Evolutionary conservation across 2,329 filamentous ascomycete genomes (phyloP).

Genomic region (Chlorencoelia australis): DNA sequence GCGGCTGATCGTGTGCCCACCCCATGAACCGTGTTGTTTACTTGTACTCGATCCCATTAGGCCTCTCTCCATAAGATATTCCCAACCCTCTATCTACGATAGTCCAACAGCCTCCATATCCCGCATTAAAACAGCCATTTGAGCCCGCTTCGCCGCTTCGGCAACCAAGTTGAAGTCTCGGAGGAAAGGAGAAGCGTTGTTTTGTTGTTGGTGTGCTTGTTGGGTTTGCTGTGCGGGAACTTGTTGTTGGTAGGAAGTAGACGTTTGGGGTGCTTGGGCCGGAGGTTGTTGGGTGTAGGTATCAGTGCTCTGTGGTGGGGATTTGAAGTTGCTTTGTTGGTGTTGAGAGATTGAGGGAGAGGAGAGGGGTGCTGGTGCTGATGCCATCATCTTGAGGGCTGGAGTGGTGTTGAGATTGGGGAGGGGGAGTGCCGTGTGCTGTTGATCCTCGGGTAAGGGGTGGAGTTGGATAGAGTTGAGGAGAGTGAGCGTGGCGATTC

Average conservation of each 20-base stretch:
- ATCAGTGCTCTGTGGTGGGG: conserved; percentile 13
- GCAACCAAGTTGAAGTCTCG: conserved; percentile 78
- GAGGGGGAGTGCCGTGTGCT: too few relatives aligned
- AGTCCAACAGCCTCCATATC: conserved; percentile 55
- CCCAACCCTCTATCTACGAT: conserved; percentile 3
- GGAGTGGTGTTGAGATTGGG: too few relatives aligned
- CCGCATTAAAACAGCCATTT: conserved; percentile 79
- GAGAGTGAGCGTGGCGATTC: too few relatives aligned
- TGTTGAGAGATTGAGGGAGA: conserved; percentile 18
- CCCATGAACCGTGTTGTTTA: too few relatives aligned
- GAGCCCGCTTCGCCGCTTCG: conserved; percentile 85
- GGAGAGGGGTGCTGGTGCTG: conserved; percentile 4
- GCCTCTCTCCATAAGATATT: background rate
- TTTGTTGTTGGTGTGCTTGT: conserved; percentile 25
- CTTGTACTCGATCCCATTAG: too few relatives aligned
- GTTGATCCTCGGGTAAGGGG: too few relatives aligned
- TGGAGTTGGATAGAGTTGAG: too few relatives aligned
- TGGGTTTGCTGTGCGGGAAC: conserved; percentile 9
- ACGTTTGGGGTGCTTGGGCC: conserved; percentile 17
- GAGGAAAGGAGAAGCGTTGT: conserved; percentile 54
- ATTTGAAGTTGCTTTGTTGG: conserved; percentile 10
- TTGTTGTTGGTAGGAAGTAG: conserved; percentile 12
- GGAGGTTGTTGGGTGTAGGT: conserved; percentile 5
- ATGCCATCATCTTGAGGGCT: too few relatives aligned
- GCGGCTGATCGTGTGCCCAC: too few relatives aligned